Percentiles rank a stretch among this genome's conserved stretches.
Conservation (phyloP, 2,329 filamentous ascomycete species). For the Aspergillus sp. region DNA sequence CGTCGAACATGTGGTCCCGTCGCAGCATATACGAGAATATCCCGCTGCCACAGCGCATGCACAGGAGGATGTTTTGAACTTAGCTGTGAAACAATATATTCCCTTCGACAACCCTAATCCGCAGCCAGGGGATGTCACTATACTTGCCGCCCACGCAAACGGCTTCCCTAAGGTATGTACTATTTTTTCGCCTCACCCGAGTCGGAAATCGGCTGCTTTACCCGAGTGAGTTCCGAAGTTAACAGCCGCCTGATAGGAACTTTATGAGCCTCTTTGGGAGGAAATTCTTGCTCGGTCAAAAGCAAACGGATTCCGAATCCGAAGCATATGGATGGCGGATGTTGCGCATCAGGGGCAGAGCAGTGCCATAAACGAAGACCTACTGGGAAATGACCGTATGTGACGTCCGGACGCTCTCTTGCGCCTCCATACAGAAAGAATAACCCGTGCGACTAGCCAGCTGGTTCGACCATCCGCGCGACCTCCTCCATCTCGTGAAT, state of each 20-base stretch:
- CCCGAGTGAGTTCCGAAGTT: slow-evolving; percentile 3
- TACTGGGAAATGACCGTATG: slow-evolving; percentile 83
- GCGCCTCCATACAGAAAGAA: not conserved
- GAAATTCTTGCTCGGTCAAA: slow-evolving; percentile 69
- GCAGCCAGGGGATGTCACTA: slow-evolving; percentile 76
- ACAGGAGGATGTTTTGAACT: slow-evolving; percentile 73
- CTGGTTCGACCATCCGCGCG: slow-evolving; percentile 85
- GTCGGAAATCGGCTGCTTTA: not conserved
- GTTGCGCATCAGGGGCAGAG: slow-evolving; percentile 83
- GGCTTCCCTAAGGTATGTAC: slow-evolving; percentile 79
- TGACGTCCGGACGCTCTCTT: slow-evolving; percentile 15
- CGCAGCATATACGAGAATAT: slow-evolving; percentile 82
- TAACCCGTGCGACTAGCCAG: slow-evolving; percentile 59
- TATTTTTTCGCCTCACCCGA: not conserved
- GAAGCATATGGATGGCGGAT: slow-evolving; percentile 88
- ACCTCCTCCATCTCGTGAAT: slow-evolving; percentile 85
- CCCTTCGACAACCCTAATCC: slow-evolving; percentile 72
- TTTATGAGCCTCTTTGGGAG: slow-evolving; percentile 92
- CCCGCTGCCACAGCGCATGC: slow-evolving; percentile 70
- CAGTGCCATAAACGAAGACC: slow-evolving; percentile 73
- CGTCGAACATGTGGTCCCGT: slow-evolving; percentile 73
- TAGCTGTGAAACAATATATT: slow-evolving; percentile 87
- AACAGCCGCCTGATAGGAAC: slow-evolving; percentile 61
- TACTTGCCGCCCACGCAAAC: slow-evolving; percentile 87
- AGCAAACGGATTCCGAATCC: slow-evolving; percentile 68